phyloP scores from a whole-genome alignment of 1,284 basidiomycete species.

The Rhodotorula sp. region DNA sequence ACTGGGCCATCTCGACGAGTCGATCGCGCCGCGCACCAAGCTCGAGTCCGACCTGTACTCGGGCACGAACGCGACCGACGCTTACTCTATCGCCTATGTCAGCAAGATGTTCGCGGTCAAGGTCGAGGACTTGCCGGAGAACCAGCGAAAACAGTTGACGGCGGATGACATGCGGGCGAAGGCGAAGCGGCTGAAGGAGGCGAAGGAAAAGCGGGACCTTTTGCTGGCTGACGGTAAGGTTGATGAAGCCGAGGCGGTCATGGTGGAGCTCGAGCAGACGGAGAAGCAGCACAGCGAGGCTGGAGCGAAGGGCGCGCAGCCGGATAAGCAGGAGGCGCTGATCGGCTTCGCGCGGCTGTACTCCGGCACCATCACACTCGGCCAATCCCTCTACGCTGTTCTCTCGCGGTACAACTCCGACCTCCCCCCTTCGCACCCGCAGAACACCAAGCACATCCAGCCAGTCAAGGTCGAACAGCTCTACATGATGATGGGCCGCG shows the following conservation, averaged over 20 bases:
- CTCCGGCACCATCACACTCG: constrained; percentile 74
- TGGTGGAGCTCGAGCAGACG: not conserved
- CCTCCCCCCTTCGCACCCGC: constrained; percentile 64
- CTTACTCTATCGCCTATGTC: constrained; percentile 78
- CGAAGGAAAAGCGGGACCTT: constrained; percentile 44
- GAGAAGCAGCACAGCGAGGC: constrained; percentile 18
- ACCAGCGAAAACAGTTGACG: constrained; percentile 70
- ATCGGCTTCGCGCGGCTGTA: constrained; percentile 93
- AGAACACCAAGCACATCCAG: constrained; percentile 68
- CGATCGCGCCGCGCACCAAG: constrained; percentile 63
- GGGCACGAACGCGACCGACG: constrained; percentile 60
- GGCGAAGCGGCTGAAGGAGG: constrained; percentile 49
- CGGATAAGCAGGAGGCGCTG: constrained; percentile 48
- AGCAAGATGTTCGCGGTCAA: constrained; percentile 98
- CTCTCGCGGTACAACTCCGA: constrained; percentile 85
- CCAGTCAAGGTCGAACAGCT: constrained; percentile 67
- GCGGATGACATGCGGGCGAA: constrained; percentile 80
- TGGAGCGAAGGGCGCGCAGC: not conserved
- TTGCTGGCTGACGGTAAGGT: constrained; percentile 45
- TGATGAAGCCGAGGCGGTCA: constrained; percentile 9
- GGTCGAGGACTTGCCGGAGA: constrained; percentile 75
- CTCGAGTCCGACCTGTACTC: constrained; percentile 78
- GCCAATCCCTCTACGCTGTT: constrained; percentile 67
- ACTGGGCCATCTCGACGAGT: constrained; percentile 49
- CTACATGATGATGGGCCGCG: constrained; percentile 98